Evolutionary conservation across 208 protist genomes (phyloP), one percentile per base, ranked within the genome.

Genomic region (Trypanosoma scelopori): DNA sequence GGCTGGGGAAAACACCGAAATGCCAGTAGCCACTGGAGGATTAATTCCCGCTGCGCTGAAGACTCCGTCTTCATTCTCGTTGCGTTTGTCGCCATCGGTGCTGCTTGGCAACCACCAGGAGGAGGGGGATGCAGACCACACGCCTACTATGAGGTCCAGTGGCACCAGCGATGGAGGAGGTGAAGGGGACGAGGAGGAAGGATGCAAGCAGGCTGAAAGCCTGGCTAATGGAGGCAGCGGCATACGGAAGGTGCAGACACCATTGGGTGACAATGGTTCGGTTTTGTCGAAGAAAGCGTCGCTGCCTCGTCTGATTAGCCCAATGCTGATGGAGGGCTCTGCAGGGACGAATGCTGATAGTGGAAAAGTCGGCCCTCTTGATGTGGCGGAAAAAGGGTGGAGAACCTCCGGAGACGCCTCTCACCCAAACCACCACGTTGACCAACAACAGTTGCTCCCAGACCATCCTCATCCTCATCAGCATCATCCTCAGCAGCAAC

Each of bases 231-330:
- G 16, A 20, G 35, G 35, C 9, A 57, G 7, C 32, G 41, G 22
- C 6, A 16, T 1, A 16, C 32, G 32, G 12, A 53, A 7, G 32
- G 2, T 37, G 16, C 20, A 15, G 9, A 65, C 59, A 42, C 47
- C 47, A n/a, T 46, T 46, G 47, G 16, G 22, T 55, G 32, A 1
- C n/a, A 5, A 18, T 15, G 28, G 47, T 35, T 3, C 28, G 16
- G 46, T 18, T 23, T 42, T 32, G 12, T 50, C 51, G 22, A 56
- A 57, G 32, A 57, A 35, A 7, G 0, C 20, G 30, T 50, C 32
- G 18, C 23, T 41, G 18, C 48, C 61, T 16, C 48, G 50, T n/a
- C 61, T 67, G 47, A 58, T 67, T 37, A 67, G 61, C 39, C 61
- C 61, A 49, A 22, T 50, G 28, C 48, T 50, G 20, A 15, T 50